A percentile compares a stretch with the other conserved stretches of the same genome.
phyloP scores from a whole-genome alignment of 805 yeast genomes.

The Cyberlindnera sargentensis region DNA sequence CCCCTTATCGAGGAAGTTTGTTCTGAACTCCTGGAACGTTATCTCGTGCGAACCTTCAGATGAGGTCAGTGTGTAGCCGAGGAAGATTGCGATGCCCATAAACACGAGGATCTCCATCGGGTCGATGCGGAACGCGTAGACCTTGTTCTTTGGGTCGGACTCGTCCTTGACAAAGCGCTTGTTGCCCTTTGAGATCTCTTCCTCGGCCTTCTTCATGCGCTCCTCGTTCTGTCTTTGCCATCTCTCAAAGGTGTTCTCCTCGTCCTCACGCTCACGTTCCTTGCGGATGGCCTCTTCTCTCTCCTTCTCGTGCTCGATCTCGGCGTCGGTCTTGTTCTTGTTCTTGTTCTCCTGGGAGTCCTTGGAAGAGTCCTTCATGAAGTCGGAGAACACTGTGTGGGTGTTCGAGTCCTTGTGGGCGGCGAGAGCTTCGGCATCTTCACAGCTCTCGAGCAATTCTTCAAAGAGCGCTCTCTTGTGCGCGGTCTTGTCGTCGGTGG shows the following conservation, averaged over 20 bases:
- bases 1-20: constrained; percentile 67
- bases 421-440: constrained; percentile 6
- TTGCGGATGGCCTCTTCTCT: constrained; percentile 9
- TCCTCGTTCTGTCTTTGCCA: constrained; percentile 14
- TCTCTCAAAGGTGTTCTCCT: constrained; percentile 5
- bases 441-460: constrained; percentile 9
- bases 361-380: constrained; percentile 1
- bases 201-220: constrained; percentile 13
- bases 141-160: constrained; percentile 26
- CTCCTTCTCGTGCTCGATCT: too few species aligned
- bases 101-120: constrained; percentile 29
- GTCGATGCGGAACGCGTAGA: constrained; percentile 27
- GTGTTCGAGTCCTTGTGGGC: not conserved
- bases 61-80: constrained; percentile 24
- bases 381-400: constrained; percentile 10
- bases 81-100: constrained; percentile 25
- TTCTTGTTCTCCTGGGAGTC: not conserved
- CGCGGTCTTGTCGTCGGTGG: constrained; percentile 1
- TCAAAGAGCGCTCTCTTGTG: constrained; percentile 8
- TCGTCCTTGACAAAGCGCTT: constrained; percentile 21
- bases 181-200: constrained; percentile 6
- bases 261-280: constrained; percentile 6
- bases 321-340: too few species aligned
- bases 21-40: constrained; percentile 88
- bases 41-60: constrained; percentile 43